Conservation (phyloP, 257 asterid genomes). For the Cinchona pubescens region DNA sequence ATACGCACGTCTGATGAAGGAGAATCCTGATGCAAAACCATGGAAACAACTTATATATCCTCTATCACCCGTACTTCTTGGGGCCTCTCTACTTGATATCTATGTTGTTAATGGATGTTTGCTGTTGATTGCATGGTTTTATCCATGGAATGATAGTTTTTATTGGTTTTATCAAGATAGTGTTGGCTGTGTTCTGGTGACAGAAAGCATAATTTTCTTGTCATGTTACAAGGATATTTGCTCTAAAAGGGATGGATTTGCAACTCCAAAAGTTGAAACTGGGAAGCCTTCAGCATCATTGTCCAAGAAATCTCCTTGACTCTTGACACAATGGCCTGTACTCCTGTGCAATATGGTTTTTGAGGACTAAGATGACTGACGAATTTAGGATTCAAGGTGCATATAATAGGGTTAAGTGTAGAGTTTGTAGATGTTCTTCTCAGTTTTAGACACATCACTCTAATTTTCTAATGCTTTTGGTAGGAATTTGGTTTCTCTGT, state of each 20-base stretch:
- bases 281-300: background rate
- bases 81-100: slow-evolving; percentile 23
- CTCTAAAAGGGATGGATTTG: background rate
- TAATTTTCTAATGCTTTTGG: background rate
- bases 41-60: slow-evolving; percentile 23
- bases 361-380: background rate
- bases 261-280: background rate
- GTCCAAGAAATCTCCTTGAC: background rate
- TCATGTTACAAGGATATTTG: slow-evolving; percentile 27
- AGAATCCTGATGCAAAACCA: slow-evolving; percentile 25
- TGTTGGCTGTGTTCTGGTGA: slow-evolving; percentile 31
- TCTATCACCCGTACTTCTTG: slow-evolving; percentile 25
- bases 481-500: background rate
- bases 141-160: slow-evolving; percentile 29
- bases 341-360: background rate
- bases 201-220: slow-evolving; percentile 29
- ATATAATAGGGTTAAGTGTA: background rate
- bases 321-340: background rate
- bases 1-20: slow-evolving; percentile 17
- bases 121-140: slow-evolving; percentile 31
- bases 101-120: slow-evolving; percentile 31
- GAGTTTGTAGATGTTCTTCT: background rate
- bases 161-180: slow-evolving; percentile 27
- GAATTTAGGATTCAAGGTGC: background rate
- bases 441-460: background rate